Evolutionary conservation across 495 filamentous ascomycete genomes (phyloP), one percentile per base, ranked within the genome.

Genomic region (Penicillium herquei): DNA sequence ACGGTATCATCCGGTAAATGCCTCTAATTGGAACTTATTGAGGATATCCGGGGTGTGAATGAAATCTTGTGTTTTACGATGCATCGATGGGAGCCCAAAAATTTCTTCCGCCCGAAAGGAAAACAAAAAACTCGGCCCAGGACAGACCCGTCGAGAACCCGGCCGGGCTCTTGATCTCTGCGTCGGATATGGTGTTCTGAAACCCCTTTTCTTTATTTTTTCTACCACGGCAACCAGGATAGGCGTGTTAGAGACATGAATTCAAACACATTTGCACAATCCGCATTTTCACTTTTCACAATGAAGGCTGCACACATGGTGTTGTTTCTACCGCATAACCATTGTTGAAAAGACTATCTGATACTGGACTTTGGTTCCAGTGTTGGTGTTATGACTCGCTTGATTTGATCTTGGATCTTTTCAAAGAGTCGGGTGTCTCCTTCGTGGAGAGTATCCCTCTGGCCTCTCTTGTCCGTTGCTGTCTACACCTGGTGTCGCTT

Each of bases 1-100:
- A 98, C 76, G 94, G 91, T 71, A 96, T 96, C 69, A 88, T 96
- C 78, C 87, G 91, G 80, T 96, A 90, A 87, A 76, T 64, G 56
- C 44, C 53, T 60, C 56, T 13, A 35, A 56, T 50, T 46, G 51
- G 41, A 59, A 59, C 54, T 54, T 58, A 54, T 51, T 62, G 66
- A 59, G 60, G 58, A 61, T 54, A 39, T 32, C 56, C 37, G 54
- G 58, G 57, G 63, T 60, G 58, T 58, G 57, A 59, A 51, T 61
- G 55, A 59, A 57, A 55, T 54, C 62, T 63, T 67, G 68, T 69
- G 69, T 65, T 66, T 72, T 71, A 74, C 65, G 70, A 73, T 64
- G 67, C 70, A 71, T 70, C 65, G 62, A 73, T 63, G 58, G 62
- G 66, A 74, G 71, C 58, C 21, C 64, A 59, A 61, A 67, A 67